A percentile compares a stretch with the other conserved stretches of the same genome.
These are phyloP conservation scores for Garcia nutans DNA, from an alignment of 345 rosid genomes.

Conservation along the genomic window DNA sequence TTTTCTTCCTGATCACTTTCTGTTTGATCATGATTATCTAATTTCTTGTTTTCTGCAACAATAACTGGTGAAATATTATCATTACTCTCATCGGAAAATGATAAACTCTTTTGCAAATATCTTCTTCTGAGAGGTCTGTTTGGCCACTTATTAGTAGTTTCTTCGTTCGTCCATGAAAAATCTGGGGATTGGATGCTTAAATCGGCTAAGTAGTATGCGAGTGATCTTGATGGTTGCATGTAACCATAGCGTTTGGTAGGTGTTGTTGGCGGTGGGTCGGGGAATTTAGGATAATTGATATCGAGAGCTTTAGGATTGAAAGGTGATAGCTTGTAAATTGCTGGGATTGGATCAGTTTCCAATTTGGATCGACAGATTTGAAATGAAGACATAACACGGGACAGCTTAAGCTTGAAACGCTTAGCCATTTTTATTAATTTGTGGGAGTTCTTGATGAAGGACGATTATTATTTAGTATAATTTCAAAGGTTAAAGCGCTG, in stretches of 20 bases:
- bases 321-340: conserved; percentile 25
- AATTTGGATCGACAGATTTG: conserved; percentile 46
- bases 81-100: conserved; percentile 14
- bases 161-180: conserved; percentile 4
- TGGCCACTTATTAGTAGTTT: neutral
- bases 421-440: conserved; percentile 29
- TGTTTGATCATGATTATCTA: neutral
- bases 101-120: neutral
- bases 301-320: conserved; percentile 25
- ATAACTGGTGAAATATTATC: neutral
- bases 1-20: conserved; percentile 11
- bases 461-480: no score
- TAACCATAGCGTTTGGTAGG: conserved; percentile 23
- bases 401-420: conserved; percentile 42
- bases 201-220: neutral
- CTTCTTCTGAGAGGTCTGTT: neutral
- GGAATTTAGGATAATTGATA: conserved; percentile 26
- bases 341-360: conserved; percentile 12
- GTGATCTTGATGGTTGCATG: conserved; percentile 9
- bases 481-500: neutral
- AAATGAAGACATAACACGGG: conserved; percentile 37
- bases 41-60: neutral
- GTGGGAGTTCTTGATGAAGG: neutral
- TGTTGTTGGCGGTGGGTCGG: conserved; percentile 41
- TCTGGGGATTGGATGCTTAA: conserved; percentile 16